Base-by-base conservation (phyloP, 1,139 yeast species). In the Geotrichum armillariae region DNA sequence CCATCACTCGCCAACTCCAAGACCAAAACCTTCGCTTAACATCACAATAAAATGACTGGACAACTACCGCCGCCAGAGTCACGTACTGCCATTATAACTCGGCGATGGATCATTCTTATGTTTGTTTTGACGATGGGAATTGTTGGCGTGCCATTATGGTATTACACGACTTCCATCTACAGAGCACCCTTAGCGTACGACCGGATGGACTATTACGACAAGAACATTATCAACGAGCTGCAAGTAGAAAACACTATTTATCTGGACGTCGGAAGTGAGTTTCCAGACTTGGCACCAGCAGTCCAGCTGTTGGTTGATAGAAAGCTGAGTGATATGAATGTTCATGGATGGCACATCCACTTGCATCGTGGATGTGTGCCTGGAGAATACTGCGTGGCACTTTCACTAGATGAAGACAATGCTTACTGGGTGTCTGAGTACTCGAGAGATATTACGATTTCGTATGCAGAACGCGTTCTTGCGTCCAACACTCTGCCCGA, bases 61-160 rank as follows among this genome's bases (percentile, higher is more conserved):
- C 9, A 32, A 22, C 21, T 41, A 20, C 45, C 45, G 32, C 45
- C 45, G 38, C 37, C 37, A n/a, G 45, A 41, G 37, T 17, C 31
- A 4, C 45, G 38, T n/a, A 17, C 45, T 9, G 20, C 31, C 11
- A 16, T 32, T 14, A 16, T 41, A 17, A 32, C 20, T 8, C 35
- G 56, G 32, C 41, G 56, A 22, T 31, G 35, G 21, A 37, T 53
- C 16, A 51, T 53, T 7, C 17, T 59, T 5, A 53, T 64, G 1
- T 51, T 70, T 41, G 53, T 68, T 11, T 55, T 71, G 1, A 58
- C 79, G 2, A 75, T 81, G 44, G 57, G 74, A 1, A 59, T 75
- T 7, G 65, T 86, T n/a, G 96, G 96, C 1, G 61, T 82, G 16
- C 96, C 96, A 2, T 66, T 86, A 56, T 88, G 93, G 84, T 69